Evolutionary conservation across 495 filamentous ascomycete species (phyloP), one percentile per base, ranked within the genome.

Genomic region (Symbiotaphrina buchneri): DNA sequence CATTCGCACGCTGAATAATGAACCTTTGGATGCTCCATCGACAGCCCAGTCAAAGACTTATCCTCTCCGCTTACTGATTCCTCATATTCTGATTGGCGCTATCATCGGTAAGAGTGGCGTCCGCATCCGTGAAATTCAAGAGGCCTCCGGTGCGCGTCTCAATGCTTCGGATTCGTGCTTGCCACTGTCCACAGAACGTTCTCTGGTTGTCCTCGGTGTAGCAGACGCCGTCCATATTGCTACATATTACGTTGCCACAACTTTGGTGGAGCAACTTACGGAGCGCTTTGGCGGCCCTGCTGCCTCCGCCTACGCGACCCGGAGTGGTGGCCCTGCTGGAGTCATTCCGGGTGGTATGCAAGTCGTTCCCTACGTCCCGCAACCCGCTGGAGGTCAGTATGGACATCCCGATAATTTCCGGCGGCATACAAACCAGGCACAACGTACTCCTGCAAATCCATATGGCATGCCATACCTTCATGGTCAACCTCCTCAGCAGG

Each of bases 31-130:
- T 35, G 59, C 75, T 42, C 56, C 85, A 36, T 97, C 87, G 21
- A 90, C 69, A 44, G 62, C 79, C 31, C 76, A 87, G 41, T 95
- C 87, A 23, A 94, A 93, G 65, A 92, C 85, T 6, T 97, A 97
- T 41, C 85, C 87, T 37, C 69, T 97, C 34, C 83, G 87, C 37
- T 72, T 97, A 29, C 70, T 97, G 33, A 77, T 97, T 39, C 87
- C 87, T 14, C 87, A 95, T 47, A 84, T 95, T 39, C 67, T 97
- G 33, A 95, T 97, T 43, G 87, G 87, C 23, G 93, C 90, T 10
- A 94, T 97, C 55, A 97, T 97, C 52, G 87, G 87, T 46, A 94
- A 95, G 55, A 77, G 71, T 35, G 87, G 87, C 37, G 72, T 79
- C 33, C 71, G 87, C 32, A 97, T 97, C 51, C 84, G 87, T 31